A percentile compares a stretch with the other conserved stretches of the same genome.
Evolutionary conservation across 2,329 filamentous ascomycete genomes (phyloP).

Genomic region (Aspergillus texensis): DNA sequence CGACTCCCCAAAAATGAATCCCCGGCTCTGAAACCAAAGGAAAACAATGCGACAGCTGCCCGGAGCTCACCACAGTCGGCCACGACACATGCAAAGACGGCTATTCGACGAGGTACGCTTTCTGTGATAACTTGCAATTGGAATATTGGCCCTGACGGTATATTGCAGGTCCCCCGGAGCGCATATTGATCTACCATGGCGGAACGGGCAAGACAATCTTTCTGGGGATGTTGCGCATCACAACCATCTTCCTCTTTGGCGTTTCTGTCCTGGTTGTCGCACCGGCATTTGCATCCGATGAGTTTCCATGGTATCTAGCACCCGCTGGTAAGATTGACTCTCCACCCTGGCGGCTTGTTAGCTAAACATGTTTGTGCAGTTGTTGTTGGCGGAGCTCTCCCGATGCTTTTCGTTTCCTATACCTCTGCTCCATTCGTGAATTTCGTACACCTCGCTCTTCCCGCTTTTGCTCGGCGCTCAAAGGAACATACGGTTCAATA

Average conservation of each 20-base stretch:
- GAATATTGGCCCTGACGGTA: constrained; percentile 14
- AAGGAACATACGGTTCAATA: constrained; percentile 50
- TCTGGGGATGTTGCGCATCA: constrained; percentile 70
- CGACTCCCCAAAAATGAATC: constrained; percentile 27
- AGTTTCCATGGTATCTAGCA: constrained; percentile 46
- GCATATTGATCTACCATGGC: constrained; percentile 73
- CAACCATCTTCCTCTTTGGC: constrained; percentile 68
- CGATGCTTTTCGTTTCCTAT: constrained; percentile 66
- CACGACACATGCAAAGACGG: constrained; percentile 27
- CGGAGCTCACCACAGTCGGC: constrained; percentile 20
- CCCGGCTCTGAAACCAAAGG: constrained; percentile 25
- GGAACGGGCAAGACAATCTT: constrained; percentile 69
- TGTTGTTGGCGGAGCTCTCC: constrained; percentile 62
- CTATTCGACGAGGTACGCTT: constrained; percentile 32
- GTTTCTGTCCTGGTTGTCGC: constrained; percentile 67
- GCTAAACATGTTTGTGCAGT: constrained; percentile 45
- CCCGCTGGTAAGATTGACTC: constrained; percentile 41
- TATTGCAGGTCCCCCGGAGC: constrained; percentile 39
- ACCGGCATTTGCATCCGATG: constrained; percentile 57
- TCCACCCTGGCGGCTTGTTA: neutral
- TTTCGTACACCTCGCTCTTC: constrained; percentile 70
- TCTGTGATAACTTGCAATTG: neutral
- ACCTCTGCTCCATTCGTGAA: constrained; percentile 71
- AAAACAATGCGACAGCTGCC: constrained; percentile 15
- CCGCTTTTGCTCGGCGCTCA: constrained; percentile 65